phyloP scores from a whole-genome alignment of 805 yeast genomes.

The Cyberlindnera meyerae region DNA sequence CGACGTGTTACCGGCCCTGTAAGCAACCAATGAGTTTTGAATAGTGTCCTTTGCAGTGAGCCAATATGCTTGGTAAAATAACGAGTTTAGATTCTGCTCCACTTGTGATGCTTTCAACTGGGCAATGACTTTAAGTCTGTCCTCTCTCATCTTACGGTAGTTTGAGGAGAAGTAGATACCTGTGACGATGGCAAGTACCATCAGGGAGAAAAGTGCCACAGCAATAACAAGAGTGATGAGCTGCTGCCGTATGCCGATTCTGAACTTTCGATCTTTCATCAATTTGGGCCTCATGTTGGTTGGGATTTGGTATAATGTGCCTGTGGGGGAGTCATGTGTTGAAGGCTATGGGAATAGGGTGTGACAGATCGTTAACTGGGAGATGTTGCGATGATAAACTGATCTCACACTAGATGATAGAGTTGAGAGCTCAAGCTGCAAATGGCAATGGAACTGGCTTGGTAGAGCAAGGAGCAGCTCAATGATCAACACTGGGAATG shows the following conservation, averaged over 20 bases:
- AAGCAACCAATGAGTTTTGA: conserved; percentile 53
- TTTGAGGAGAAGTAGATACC: conserved; percentile 69
- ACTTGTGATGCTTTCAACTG: conserved; percentile 78
- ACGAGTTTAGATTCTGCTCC: conserved; percentile 56
- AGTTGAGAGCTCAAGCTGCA: too few relatives aligned
- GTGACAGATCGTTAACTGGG: too few relatives aligned
- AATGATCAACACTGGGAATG: too few relatives aligned
- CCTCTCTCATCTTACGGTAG: conserved; percentile 57
- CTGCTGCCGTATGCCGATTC: conserved; percentile 69
- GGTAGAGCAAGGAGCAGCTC: too few relatives aligned
- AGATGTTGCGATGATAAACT: too few relatives aligned
- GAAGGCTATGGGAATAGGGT: background rate
- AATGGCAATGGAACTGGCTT: too few relatives aligned
- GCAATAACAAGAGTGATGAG: conserved; percentile 64
- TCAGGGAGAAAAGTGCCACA: conserved; percentile 64
- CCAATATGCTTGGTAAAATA: conserved; percentile 66
- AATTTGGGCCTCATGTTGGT: conserved; percentile 1
- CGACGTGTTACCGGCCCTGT: conserved; percentile 70
- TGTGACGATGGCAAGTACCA: conserved; percentile 69
- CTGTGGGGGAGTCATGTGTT: background rate
- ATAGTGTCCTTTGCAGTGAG: conserved; percentile 57
- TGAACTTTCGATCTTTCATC: conserved; percentile 6
- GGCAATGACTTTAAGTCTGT: conserved; percentile 71
- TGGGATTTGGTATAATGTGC: too few relatives aligned
- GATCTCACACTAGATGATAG: too few relatives aligned